Percentiles rank a stretch among this genome's conserved stretches.
Evolutionary conservation across 2,329 filamentous ascomycete species (phyloP).

Genomic region (Rhynchosporium agropyri): DNA sequence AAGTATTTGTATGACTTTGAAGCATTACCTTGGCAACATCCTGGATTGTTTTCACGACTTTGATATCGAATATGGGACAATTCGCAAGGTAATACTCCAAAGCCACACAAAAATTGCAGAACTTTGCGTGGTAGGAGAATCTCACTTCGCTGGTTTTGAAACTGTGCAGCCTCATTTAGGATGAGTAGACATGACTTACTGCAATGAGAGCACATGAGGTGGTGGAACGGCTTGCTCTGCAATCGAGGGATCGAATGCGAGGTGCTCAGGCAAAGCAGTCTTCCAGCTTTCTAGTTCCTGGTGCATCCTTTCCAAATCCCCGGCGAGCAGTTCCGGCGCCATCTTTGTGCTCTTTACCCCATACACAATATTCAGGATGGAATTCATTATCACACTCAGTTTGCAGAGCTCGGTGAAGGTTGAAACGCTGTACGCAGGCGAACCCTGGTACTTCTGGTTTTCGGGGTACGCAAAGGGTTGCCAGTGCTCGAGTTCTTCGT

Average conservation of each 20-base stretch:
- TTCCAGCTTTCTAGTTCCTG: constrained; percentile 49
- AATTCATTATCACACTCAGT: constrained; percentile 52
- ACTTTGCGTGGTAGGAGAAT: not conserved
- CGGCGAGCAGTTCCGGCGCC: constrained; percentile 43
- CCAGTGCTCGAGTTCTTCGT: constrained; percentile 57
- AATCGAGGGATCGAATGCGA: constrained; percentile 44
- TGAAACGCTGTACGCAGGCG: constrained; percentile 48
- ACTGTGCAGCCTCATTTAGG: too few relatives aligned
- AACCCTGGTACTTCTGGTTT: constrained; percentile 40
- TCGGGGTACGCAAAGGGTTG: constrained; percentile 48
- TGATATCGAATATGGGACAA: too few relatives aligned
- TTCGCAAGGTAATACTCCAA: too few relatives aligned
- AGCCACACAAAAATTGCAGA: not conserved
- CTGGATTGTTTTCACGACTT: too few relatives aligned
- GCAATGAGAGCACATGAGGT: constrained; percentile 49
- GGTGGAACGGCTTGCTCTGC: constrained; percentile 45
- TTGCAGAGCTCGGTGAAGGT: constrained; percentile 48
- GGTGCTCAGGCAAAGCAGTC: constrained; percentile 46
- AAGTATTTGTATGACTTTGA: too few relatives aligned
- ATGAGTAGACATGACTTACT: constrained; percentile 25
- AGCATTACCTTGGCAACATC: too few relatives aligned
- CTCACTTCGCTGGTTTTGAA: too few relatives aligned
- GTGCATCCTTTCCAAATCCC: constrained; percentile 44
- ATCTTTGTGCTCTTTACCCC: constrained; percentile 47
- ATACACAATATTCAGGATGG: constrained; percentile 50